Conservation (phyloP, 345 rosid species). For the Erucastrum elatum region DNA sequence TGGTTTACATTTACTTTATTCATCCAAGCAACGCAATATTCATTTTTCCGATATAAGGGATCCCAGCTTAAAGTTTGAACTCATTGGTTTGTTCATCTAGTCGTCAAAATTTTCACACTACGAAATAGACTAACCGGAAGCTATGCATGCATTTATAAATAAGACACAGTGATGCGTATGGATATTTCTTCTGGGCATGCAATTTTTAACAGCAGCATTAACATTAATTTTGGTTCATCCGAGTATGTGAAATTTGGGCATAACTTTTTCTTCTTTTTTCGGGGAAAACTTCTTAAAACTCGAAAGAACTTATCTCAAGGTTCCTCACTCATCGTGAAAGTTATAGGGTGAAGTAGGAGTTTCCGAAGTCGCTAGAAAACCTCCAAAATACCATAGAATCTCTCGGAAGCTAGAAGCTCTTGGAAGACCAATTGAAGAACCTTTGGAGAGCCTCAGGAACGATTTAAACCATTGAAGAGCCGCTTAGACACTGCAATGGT, state of each 20-base stretch:
- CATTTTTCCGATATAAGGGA: not conserved
- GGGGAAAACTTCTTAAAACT: not conserved
- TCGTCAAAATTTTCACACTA: not conserved
- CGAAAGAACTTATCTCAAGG: not conserved
- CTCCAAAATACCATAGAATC: not conserved
- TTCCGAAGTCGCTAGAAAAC: not conserved
- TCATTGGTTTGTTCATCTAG: not conserved
- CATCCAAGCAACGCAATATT: not conserved
- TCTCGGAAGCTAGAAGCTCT: not conserved
- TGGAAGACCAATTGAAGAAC: not conserved
- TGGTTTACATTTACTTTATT: not conserved
- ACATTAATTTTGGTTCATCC: not conserved
- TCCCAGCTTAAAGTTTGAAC: not conserved
- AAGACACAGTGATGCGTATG: not conserved
- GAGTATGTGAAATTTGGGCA: not conserved
- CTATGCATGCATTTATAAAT: not conserved
- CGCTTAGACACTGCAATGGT: not conserved
- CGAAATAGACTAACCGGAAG: not conserved
- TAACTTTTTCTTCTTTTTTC: too few species aligned
- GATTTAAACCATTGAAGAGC: not conserved
- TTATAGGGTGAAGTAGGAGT: not conserved
- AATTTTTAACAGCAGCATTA: not conserved
- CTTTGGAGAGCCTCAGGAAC: not conserved
- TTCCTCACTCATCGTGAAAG: not conserved
- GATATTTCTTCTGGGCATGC: not conserved